These are phyloP conservation scores for Acrocalymma vagum DNA, from an alignment of 2,329 filamentous ascomycete species.

Conservation along the genomic window DNA sequence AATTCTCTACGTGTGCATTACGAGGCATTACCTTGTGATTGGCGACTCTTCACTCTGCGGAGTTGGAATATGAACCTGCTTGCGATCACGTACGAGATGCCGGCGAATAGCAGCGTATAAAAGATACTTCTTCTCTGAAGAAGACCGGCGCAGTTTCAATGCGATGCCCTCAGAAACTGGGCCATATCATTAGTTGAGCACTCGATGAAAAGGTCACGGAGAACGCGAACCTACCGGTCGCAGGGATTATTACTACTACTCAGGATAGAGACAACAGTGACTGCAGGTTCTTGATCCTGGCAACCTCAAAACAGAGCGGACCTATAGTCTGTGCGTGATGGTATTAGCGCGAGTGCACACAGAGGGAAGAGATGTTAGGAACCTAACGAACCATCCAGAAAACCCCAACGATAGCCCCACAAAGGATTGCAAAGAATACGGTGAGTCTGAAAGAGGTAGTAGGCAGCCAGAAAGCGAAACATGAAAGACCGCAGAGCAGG, in stretches of 20 bases:
- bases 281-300: slow-evolving; percentile 50
- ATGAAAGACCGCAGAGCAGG: slow-evolving; percentile 47
- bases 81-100: slow-evolving; percentile 43
- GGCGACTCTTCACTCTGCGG: slow-evolving; percentile 15
- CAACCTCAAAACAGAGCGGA: slow-evolving; percentile 52
- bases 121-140: slow-evolving; percentile 37
- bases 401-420: slow-evolving; percentile 56
- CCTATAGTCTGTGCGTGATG: slow-evolving; percentile 42
- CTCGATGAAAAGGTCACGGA: background rate
- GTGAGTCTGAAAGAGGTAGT: slow-evolving; percentile 52
- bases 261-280: slow-evolving; percentile 51
- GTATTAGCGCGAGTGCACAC: background rate
- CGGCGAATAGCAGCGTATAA: slow-evolving; percentile 51
- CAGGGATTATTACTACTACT: slow-evolving; percentile 47
- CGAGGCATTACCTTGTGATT: slow-evolving; percentile 1
- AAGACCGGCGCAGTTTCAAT: slow-evolving; percentile 47
- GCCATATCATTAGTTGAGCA: background rate
- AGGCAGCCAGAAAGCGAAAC: slow-evolving; percentile 58
- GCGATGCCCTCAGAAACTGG: slow-evolving; percentile 50
- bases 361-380: background rate
- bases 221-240: slow-evolving; percentile 36
- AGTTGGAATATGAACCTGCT: slow-evolving; percentile 37
- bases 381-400: slow-evolving; percentile 55
- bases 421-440: slow-evolving; percentile 54
- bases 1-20: slow-evolving; percentile 1